phyloP scores from a whole-genome alignment of 2,329 filamentous ascomycete genomes.

The Ophiostoma australiae region DNA sequence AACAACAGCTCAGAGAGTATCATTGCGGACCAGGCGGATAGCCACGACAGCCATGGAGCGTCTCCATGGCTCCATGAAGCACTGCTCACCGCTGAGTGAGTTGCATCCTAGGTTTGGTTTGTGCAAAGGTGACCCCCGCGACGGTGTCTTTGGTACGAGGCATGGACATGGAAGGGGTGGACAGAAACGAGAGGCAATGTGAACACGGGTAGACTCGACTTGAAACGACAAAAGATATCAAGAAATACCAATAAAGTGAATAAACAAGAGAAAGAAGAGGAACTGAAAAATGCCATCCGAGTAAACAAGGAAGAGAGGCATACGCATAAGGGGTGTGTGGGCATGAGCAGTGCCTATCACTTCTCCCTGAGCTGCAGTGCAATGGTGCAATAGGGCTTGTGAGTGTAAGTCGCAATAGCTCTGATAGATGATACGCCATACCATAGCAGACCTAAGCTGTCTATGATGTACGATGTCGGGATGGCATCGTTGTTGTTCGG shows the following conservation, averaged over 20 bases:
- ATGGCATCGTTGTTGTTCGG: neutral
- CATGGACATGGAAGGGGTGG: neutral
- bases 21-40: neutral
- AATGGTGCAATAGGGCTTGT: neutral
- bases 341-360: neutral
- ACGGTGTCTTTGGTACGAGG: neutral
- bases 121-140: neutral
- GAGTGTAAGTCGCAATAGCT: too few relatives aligned
- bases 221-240: neutral
- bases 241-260: neutral
- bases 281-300: too few relatives aligned
- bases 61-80: neutral
- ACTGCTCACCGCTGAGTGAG: constrained; percentile 1
- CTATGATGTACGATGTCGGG: too few relatives aligned
- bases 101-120: neutral
- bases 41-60: neutral
- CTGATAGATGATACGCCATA: neutral
- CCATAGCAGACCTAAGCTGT: neutral
- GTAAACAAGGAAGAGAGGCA: neutral
- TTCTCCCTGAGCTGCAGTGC: neutral
- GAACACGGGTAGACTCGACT: neutral
- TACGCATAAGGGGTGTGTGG: constrained; percentile 1
- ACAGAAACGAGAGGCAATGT: neutral
- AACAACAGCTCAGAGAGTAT: neutral
- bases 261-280: neutral